These are phyloP conservation scores for California macrophylla DNA, from an alignment of 441 rosid species.

Conservation along the genomic window DNA sequence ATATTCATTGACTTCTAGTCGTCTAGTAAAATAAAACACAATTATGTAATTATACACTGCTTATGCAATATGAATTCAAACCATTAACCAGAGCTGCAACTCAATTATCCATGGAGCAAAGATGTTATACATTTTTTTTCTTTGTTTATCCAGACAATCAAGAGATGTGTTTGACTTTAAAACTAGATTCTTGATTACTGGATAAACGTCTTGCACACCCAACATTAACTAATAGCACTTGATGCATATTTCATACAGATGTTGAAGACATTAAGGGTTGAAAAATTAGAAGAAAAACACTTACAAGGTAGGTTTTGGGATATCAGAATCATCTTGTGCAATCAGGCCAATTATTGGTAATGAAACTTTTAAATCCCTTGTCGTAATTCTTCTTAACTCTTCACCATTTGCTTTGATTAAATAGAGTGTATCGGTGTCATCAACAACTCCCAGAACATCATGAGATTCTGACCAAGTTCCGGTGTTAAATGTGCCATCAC, in stretches of 20 bases:
- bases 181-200: background rate
- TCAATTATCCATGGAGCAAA: background rate
- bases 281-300: conserved; percentile 23
- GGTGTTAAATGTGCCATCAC: conserved; percentile 40
- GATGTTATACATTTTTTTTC: background rate
- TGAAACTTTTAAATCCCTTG: conserved; percentile 52
- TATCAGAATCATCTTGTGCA: conserved; percentile 35
- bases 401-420: conserved; percentile 79
- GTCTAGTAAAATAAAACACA: conserved; percentile 12
- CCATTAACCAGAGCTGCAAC: background rate
- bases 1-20: conserved; percentile 13
- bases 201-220: background rate
- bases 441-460: conserved; percentile 70
- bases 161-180: background rate
- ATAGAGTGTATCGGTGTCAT: conserved; percentile 54
- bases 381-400: conserved; percentile 55
- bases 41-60: background rate
- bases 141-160: background rate
- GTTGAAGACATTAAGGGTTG: conserved; percentile 1
- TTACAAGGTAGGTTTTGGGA: conserved; percentile 55
- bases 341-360: conserved; percentile 58
- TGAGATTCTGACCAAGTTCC: conserved; percentile 88
- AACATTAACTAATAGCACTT: background rate
- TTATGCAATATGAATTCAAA: background rate
- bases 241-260: background rate